A percentile compares a stretch with the other conserved stretches of the same genome.
Evolutionary conservation across 2,329 filamentous ascomycete genomes (phyloP).

Genomic region (Stachybotrys echinatus): DNA sequence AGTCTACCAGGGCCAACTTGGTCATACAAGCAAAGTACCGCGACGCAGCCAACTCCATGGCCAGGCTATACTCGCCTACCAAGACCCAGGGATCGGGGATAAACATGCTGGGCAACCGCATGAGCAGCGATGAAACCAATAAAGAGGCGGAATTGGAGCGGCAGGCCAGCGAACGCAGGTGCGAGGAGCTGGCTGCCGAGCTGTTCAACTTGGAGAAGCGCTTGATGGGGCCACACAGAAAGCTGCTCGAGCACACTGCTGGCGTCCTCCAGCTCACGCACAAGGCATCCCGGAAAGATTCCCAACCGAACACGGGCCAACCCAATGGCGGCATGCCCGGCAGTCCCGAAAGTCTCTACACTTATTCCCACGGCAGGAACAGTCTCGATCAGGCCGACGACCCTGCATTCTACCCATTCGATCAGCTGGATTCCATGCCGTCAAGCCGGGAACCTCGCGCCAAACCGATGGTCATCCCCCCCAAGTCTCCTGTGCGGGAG

Average conservation of each 20-base stretch:
- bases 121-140: conserved; percentile 42
- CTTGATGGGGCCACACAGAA: conserved; percentile 67
- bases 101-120: conserved; percentile 46
- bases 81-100: conserved; percentile 38
- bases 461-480: conserved; percentile 50
- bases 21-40: conserved; percentile 89
- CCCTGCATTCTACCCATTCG: conserved; percentile 65
- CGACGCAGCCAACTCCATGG: conserved; percentile 85
- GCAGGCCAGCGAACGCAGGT: conserved; percentile 68
- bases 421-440: conserved; percentile 50
- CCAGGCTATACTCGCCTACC: conserved; percentile 68
- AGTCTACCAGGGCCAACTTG: conserved; percentile 76
- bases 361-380: conserved; percentile 56
- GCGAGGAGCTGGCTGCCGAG: conserved; percentile 78
- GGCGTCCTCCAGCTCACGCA: conserved; percentile 90
- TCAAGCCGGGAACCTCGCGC: conserved; percentile 25
- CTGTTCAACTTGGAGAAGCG: conserved; percentile 75
- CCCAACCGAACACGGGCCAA: conserved; percentile 47
- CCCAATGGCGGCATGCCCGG: conserved; percentile 58
- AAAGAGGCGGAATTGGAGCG: conserved; percentile 69
- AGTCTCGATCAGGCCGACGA: conserved; percentile 71
- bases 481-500: conserved; percentile 51
- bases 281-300: conserved; percentile 62
- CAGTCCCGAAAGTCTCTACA: conserved; percentile 72
- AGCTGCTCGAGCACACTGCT: conserved; percentile 83